Base-by-base conservation (phyloP, 345 rosid species). In the Eucalyptus cladocalyx region DNA sequence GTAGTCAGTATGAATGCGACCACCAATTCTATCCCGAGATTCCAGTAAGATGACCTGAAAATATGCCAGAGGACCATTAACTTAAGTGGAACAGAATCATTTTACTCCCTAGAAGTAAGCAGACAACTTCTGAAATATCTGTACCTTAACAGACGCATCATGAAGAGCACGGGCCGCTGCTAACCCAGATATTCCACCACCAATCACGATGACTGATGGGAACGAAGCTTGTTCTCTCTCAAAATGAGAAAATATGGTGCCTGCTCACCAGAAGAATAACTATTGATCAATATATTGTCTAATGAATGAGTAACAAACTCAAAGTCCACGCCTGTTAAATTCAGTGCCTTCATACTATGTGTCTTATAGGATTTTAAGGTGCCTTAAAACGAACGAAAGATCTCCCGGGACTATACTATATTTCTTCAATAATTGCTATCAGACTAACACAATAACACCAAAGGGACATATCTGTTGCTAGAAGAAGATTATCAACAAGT, bases 21-120 rank as follows among this genome's bases (percentile, higher is more conserved):
- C 99, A 88, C 99, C 99, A 89, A 96, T 94, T 91, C 99, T 93
- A 88, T 96, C 93, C 5, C 99, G 94, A 50, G 99, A 97, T 92
- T 97, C 99, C 47, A 95, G 94, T 90, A 97, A 90, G 72, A 91
- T 91, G 86, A 97, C 99, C 98, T 96, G 87, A 40, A 83, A 26
- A 88, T n/a, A 90, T 37, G 83, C 21, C 26, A 50, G 37, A 37
- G 43, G 58, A 54, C 40, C 62, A 50, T 86, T 17, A 86, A 32
- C 56, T 16, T 8, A 56, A 53, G 54, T 43, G 51, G 45, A 60
- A 87, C 87, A 45, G 54, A 51, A 43, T 65, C 26, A 47, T n/a
- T 88, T 21, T 51, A 13, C 54, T 54, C 37, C 42, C 43, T 54
- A 34, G 65, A 16, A 51, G 62, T 34, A 69, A 47, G 62, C 40